phyloP scores from a whole-genome alignment of 345 rosid species.

The Lagerstroemia speciosa region DNA sequence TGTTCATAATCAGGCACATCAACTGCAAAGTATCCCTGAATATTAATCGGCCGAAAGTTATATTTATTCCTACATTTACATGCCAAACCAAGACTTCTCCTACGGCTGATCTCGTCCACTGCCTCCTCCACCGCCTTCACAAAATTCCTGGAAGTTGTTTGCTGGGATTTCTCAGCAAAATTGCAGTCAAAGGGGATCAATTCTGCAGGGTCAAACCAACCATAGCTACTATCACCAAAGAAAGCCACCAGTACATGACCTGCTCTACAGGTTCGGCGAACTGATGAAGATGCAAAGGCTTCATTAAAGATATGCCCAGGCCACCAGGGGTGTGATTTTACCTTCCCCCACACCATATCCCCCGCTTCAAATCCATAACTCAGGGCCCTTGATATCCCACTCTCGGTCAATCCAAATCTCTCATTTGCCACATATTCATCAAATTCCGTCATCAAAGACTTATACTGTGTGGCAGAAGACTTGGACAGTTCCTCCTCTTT shows the following conservation, averaged over 20 bases:
- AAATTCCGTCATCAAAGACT: conserved; percentile 70
- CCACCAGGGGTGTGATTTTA: conserved; percentile 99
- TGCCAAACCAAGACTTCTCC: conserved; percentile 70
- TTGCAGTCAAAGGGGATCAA: conserved; percentile 69
- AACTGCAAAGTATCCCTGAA: conserved; percentile 64
- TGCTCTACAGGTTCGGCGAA: conserved; percentile 69
- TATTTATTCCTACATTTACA: conserved; percentile 80
- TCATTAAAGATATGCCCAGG: conserved; percentile 97
- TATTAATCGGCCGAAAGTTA: conserved; percentile 59
- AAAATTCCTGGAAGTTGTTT: conserved; percentile 57
- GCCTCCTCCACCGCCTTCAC: conserved; percentile 94
- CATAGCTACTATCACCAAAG: conserved; percentile 97
- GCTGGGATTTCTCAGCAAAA: conserved; percentile 63
- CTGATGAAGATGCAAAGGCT: conserved; percentile 72
- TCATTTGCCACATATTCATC: conserved; percentile 90
- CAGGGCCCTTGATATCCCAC: conserved; percentile 60
- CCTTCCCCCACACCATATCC: conserved; percentile 99
- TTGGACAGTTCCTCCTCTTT: conserved; percentile 12
- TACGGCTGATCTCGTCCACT: conserved; percentile 68
- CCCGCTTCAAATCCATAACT: conserved; percentile 84
- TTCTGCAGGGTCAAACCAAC: conserved; percentile 99
- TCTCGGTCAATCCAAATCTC: conserved; percentile 35
- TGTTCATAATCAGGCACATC: conserved; percentile 89
- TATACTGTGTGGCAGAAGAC: conserved; percentile 21
- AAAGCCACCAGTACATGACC: conserved; percentile 92